These are phyloP conservation scores for Paxillus ammoniavirescens DNA, from an alignment of 768 basidiomycete genomes.

Conservation along the genomic window DNA sequence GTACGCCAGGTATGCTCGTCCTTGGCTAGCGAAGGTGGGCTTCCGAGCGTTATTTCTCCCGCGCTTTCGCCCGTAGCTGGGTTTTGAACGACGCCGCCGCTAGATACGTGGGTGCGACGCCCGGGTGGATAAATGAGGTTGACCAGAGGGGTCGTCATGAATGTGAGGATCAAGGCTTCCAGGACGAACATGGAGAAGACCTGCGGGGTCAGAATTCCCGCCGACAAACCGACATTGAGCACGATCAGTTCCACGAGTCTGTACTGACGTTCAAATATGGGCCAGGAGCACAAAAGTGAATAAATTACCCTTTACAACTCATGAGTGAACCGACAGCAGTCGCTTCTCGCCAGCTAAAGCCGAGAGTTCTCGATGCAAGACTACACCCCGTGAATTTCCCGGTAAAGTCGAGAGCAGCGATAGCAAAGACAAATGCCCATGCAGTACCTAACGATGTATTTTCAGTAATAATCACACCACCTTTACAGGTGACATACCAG, in stretches of 20 bases:
- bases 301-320: constrained; percentile 88
- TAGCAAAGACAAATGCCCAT: constrained; percentile 86
- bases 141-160: constrained; percentile 83
- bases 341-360: constrained; percentile 81
- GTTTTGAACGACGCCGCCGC: neutral
- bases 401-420: constrained; percentile 72
- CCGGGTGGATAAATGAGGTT: constrained; percentile 65
- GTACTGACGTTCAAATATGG: constrained; percentile 3
- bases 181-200: constrained; percentile 97
- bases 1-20: constrained; percentile 18
- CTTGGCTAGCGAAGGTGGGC: neutral
- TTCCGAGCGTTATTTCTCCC: neutral
- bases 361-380: constrained; percentile 60
- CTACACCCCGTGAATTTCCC: constrained; percentile 90
- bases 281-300: neutral
- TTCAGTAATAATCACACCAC: neutral
- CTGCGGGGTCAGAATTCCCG: constrained; percentile 68
- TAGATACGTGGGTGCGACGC: constrained; percentile 47
- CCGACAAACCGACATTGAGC: constrained; percentile 86
- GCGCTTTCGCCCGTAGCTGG: neutral
- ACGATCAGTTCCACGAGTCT: constrained; percentile 94
- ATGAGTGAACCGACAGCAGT: constrained; percentile 88
- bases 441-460: constrained; percentile 50
- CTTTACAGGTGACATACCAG: constrained; percentile 41
- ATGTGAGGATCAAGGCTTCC: constrained; percentile 79